Evolutionary conservation across 2,329 filamentous ascomycete genomes (phyloP), one percentile per base, ranked within the genome.

Genomic region (Rhytidhysteron rufulum): DNA sequence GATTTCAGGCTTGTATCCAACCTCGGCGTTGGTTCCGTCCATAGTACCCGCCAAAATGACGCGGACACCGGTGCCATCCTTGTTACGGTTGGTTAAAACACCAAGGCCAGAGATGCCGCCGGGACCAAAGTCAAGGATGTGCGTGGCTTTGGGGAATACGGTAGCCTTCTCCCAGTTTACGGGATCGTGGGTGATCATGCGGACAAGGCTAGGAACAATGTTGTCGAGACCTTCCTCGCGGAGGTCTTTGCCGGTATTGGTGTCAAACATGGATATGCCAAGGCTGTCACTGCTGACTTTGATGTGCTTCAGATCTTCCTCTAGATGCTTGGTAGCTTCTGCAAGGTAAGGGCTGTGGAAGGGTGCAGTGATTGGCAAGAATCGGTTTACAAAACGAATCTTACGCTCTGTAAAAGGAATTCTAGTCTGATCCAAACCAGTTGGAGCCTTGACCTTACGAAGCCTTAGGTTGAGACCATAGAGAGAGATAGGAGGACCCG

Each of bases 81-180:
- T 98, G 78, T 97, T 98, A 57, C 93, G 88, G 76, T 95, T 97
- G 42, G 93, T 98, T 49, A 98, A 75, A 33, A 95, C 87, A 60
- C 93, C 94, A 17, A 98, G 83, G 49, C 94, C 94, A 18, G 93
- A 98, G 50, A 97, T 93, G 47, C 93, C 94, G 58, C 93, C 93
- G 17, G 93, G 93, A 34, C 94, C 93, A 55, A 98, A 97, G 70
- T 98, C 93, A 38, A 98, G 73, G 41, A 98, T 87, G 64, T 98
- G 93, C 3, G 91, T 96, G 16, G 93, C 93, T 17, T 82, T 78
- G 3, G 88, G 83, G 74, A 98, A 97, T 40, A 86, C 79, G 1
- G 93, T 98, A 1, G 93, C 90, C 63, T 85, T 85, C 71, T 97
- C 93, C 93, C 93, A 98, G 67, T 96, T 84, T 39, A 98, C 93